Base-by-base conservation (phyloP, 2,329 filamentous ascomycete genomes). In the Pyrenochaeta sp. region DNA sequence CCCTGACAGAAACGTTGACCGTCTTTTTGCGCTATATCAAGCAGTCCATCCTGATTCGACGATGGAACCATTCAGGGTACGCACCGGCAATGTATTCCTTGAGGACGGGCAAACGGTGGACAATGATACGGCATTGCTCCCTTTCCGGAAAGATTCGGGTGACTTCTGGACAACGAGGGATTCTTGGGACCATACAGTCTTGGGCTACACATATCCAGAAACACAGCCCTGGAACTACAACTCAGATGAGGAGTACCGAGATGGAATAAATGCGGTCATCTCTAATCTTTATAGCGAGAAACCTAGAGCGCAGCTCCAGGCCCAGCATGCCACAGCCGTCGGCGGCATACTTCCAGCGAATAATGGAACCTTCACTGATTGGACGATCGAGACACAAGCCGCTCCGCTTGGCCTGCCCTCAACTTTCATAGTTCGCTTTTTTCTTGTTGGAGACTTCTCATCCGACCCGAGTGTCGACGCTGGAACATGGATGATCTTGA, bases 11-110 rank as follows among this genome's bases (percentile, higher is more conserved):
- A 77, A 77, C 40, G 69, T 77, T 36, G 76, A 78, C 52, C 72
- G 76, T 13, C 53, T 74, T 4, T 91, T 93, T 75, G 86, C 90
- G 37, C 83, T 96, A 64, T 95, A 90, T 88, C 91, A 93, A 78
- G 81, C 84, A 1, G 76, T 93, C 5, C 84, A 94, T 60, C 90
- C 90, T 0, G 79, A 85, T n/a, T 83, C 83, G 8, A 92, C 86
- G 78, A 83, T 92, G 10, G 77, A 82, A 25, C 83, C 88, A 0
- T 58, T 59, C 3, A 59, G 50, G 9, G 73, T 79, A 12, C 56
- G 53, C 2, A 54, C 42, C 8, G 65, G 66, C 5, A 77, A 70
- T n/a, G 69, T 74, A 1, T 72, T 69, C 24, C 84, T 87, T 53
- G 67, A 80, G 7, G 57, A 68, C 34, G 44, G 57, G 25, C 56